These are phyloP conservation scores for Blastosporella zonata DNA, from an alignment of 1,284 basidiomycete species.

Conservation along the genomic window DNA sequence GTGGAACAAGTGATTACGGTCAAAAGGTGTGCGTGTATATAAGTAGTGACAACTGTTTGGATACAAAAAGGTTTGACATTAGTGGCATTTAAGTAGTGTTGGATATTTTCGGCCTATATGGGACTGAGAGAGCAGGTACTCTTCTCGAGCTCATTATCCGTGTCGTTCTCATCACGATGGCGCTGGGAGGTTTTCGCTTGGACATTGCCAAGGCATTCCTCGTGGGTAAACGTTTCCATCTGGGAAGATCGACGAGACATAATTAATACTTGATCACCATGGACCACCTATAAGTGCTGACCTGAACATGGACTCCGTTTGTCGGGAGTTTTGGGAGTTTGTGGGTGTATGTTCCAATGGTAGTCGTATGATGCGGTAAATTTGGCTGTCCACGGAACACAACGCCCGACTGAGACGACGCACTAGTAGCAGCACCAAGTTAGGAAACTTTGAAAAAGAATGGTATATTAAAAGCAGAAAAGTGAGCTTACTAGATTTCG, in stretches of 20 bases:
- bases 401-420: constrained; percentile 20
- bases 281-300: neutral
- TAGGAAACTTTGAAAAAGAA: neutral
- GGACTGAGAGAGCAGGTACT: constrained; percentile 19
- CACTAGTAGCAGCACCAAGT: constrained; percentile 7
- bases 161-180: constrained; percentile 28
- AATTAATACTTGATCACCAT: constrained; percentile 8
- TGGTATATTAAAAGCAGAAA: neutral
- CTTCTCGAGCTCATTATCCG: constrained; percentile 27
- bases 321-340: constrained; percentile 23
- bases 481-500: constrained; percentile 48
- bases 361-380: neutral
- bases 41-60: too few species aligned
- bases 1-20: too few species aligned
- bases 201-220: constrained; percentile 25
- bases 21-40: too few species aligned
- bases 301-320: constrained; percentile 28
- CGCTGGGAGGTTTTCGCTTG: constrained; percentile 14
- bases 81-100: too few species aligned
- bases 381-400: constrained; percentile 21
- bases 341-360: constrained; percentile 17
- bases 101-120: too few species aligned
- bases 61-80: too few species aligned
- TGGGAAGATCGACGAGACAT: constrained; percentile 1
- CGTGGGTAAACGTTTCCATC: constrained; percentile 46